phyloP scores from a whole-genome alignment of 208 protist genomes.

The Acanthamoeba triangularis region DNA sequence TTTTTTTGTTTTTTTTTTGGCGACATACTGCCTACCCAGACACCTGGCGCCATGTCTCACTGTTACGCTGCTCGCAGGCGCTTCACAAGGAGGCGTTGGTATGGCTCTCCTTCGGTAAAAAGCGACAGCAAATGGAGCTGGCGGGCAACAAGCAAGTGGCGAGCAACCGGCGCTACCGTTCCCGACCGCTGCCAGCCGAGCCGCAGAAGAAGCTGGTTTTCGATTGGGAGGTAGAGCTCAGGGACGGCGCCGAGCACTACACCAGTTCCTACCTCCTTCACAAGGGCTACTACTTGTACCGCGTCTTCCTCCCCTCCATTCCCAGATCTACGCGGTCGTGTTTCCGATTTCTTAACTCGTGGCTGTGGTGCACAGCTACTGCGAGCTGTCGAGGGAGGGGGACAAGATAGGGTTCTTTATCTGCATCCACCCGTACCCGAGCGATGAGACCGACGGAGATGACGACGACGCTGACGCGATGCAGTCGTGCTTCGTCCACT shows the following conservation, averaged over 20 bases:
- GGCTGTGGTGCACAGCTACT: not conserved
- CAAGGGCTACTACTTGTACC: conserved; percentile 21
- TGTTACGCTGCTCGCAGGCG: not conserved
- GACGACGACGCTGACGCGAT: not conserved
- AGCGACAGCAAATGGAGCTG: not conserved
- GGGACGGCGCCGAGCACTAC: not conserved
- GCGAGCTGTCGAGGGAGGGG: not conserved
- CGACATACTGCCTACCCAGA: not conserved
- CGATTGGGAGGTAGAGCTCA: not conserved
- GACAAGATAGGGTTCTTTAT: conserved; percentile 44
- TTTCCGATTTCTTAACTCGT: not conserved
- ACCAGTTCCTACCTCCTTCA: not conserved
- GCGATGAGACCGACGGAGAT: not conserved
- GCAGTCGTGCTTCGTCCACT: not conserved
- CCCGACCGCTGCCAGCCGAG: not conserved
- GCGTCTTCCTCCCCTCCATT: not conserved
- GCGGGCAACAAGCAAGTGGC: not conserved
- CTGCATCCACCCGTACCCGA: not conserved
- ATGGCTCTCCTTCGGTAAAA: not conserved
- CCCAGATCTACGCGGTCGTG: not conserved
- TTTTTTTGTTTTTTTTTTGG: not conserved
- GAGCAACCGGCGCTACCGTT: not conserved
- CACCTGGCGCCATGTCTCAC: too few relatives aligned
- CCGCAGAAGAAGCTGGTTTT: conserved; percentile 20
- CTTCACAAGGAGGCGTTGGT: not conserved